Evolutionary conservation across 164 flowering plant genomes (phyloP).

Genomic region (Magnolia officinalis): DNA sequence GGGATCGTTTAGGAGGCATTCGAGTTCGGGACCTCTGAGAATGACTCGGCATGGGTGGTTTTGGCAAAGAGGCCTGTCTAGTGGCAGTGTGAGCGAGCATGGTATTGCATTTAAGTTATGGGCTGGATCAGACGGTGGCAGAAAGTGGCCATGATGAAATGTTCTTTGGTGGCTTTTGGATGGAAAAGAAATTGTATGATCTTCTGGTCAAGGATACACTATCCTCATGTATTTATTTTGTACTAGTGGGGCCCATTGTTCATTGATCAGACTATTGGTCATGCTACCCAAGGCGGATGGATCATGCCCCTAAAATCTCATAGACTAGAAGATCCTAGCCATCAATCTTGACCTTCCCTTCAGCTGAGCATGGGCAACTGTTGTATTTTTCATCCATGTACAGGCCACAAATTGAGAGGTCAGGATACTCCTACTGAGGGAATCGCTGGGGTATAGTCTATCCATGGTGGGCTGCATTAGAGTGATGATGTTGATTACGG

Average conservation of each 20-base stretch:
- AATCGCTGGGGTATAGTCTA: no score
- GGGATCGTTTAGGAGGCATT: constrained; percentile 48
- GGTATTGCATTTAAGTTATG: constrained; percentile 24
- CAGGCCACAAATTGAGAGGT: not conserved
- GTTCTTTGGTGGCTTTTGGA: not conserved
- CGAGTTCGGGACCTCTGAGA: constrained; percentile 82
- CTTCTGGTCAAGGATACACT: not conserved
- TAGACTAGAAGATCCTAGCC: not conserved
- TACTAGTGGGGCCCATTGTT: not conserved
- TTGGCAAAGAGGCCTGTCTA: constrained; percentile 41
- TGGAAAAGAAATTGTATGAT: not conserved
- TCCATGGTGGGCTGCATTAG: no score
- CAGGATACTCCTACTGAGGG: not conserved
- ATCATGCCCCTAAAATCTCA: not conserved
- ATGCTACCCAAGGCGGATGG: not conserved
- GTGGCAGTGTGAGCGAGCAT: constrained; percentile 90
- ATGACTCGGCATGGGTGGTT: constrained; percentile 52
- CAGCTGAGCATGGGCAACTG: not conserved
- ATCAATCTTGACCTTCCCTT: no score
- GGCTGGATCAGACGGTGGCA: not conserved
- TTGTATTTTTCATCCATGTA: no score
- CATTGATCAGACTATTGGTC: not conserved
- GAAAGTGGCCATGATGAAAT: not conserved
- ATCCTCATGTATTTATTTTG: not conserved
- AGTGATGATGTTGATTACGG: not conserved